Conservation (phyloP, 2,329 filamentous ascomycete genomes). For the Pseudocercospora ulei region DNA sequence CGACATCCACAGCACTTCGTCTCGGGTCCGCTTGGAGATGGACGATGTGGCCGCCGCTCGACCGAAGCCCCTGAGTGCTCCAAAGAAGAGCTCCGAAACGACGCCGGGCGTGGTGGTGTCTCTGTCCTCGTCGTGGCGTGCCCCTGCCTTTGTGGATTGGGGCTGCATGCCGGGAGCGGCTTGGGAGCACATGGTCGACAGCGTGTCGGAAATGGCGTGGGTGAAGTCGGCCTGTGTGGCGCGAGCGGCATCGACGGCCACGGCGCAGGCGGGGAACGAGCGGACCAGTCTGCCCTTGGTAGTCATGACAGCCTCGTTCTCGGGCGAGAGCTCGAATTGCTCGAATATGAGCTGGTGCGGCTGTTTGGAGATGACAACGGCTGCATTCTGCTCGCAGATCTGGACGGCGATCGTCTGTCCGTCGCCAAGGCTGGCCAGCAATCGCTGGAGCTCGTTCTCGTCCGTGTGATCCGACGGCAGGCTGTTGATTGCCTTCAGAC, state of each 20-base stretch:
- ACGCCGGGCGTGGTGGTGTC: constrained; percentile 51
- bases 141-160: constrained; percentile 43
- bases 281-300: constrained; percentile 47
- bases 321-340: constrained; percentile 51
- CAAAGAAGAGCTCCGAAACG: constrained; percentile 52
- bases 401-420: constrained; percentile 13
- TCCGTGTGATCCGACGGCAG: constrained; percentile 1
- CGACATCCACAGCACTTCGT: constrained; percentile 49
- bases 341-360: constrained; percentile 44
- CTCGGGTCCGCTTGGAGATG: constrained; percentile 51
- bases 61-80: constrained; percentile 50
- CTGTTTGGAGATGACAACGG: constrained; percentile 21
- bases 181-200: constrained; percentile 22
- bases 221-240: constrained; percentile 31
- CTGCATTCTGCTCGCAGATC: constrained; percentile 25
- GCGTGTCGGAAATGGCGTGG: constrained; percentile 14
- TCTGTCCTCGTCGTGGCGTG: constrained; percentile 45
- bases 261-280: constrained; percentile 51
- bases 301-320: constrained; percentile 45
- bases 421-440: constrained; percentile 1
- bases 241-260: constrained; percentile 29
- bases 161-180: constrained; percentile 21
- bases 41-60: constrained; percentile 30
- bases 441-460: not conserved
- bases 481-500: constrained; percentile 8